phyloP scores from a whole-genome alignment of 2,329 filamentous ascomycete genomes.

The Dothistroma septosporum region DNA sequence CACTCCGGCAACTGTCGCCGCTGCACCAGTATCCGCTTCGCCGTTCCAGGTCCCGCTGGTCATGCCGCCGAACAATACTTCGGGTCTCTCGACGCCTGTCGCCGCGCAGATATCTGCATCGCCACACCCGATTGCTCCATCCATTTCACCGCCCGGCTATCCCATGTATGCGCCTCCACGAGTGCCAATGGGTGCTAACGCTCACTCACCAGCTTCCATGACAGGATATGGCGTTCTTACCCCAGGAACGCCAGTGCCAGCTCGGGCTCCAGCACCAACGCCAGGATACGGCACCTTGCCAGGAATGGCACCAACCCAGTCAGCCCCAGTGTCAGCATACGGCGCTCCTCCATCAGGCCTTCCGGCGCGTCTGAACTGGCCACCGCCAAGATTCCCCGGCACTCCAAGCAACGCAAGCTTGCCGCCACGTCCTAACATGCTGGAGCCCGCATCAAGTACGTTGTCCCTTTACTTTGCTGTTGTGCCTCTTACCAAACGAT shows the following conservation, averaged over 20 bases:
- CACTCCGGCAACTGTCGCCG: no score
- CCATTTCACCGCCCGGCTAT: not conserved
- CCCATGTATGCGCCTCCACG: not conserved
- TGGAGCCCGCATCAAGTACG: not conserved
- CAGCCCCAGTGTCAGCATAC: not conserved
- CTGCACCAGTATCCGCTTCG: not conserved
- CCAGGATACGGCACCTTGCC: not conserved
- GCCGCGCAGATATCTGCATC: not conserved
- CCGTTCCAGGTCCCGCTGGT: not conserved
- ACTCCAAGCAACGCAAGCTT: not conserved
- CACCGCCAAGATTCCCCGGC: not conserved
- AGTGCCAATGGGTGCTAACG: no score
- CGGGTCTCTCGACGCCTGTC: not conserved
- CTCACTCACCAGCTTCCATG: no score
- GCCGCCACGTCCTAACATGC: not conserved
- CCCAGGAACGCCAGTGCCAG: no score
- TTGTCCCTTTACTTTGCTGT: no score
- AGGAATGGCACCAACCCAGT: not conserved
- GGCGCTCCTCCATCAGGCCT: not conserved
- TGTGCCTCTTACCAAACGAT: no score
- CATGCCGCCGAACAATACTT: not conserved
- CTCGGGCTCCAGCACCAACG: no score
- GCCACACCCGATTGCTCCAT: not conserved
- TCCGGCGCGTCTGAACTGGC: not conserved
- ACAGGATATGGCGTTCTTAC: no score